A percentile compares a stretch with the other conserved stretches of the same genome.
Conservation (phyloP, 2,329 filamentous ascomycete species). For the Dendryphion nanum region DNA sequence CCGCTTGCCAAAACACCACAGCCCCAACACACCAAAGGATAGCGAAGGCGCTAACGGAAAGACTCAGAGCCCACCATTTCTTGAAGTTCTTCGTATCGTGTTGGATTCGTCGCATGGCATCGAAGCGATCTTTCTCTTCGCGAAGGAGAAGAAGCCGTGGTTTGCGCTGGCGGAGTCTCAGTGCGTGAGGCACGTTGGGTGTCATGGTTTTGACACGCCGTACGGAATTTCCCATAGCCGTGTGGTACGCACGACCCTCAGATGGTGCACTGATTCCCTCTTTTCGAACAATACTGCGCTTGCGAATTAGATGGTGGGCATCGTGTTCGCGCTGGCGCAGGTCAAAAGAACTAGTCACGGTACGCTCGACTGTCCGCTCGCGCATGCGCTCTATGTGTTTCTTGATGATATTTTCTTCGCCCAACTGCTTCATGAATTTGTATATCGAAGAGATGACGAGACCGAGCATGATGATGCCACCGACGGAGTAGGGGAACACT, state of each 20-base stretch:
- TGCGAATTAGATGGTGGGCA: constrained; percentile 20
- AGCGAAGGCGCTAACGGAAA: constrained; percentile 67
- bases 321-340: constrained; percentile 37
- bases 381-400: constrained; percentile 58
- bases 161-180: constrained; percentile 20
- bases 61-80: constrained; percentile 69
- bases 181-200: constrained; percentile 3
- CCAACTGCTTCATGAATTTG: constrained; percentile 60
- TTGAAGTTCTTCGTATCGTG: constrained; percentile 61
- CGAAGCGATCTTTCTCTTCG: constrained; percentile 65
- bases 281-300: constrained; percentile 10
- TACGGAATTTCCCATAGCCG: constrained; percentile 17
- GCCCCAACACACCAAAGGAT: constrained; percentile 80
- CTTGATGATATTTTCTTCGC: constrained; percentile 61
- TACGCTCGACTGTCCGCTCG: constrained; percentile 53
- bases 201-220: constrained; percentile 6
- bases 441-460: constrained; percentile 79
- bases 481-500: constrained; percentile 77
- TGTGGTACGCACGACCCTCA: constrained; percentile 17
- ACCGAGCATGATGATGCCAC: constrained; percentile 82
- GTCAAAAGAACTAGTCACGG: constrained; percentile 54
- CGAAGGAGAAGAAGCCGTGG: constrained; percentile 57
- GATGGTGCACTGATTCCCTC: constrained; percentile 26
- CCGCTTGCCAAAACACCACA: constrained; percentile 67
- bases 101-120: constrained; percentile 81